Base-by-base conservation (phyloP, 331 rosid genomes). In the Acacia concinna region DNA sequence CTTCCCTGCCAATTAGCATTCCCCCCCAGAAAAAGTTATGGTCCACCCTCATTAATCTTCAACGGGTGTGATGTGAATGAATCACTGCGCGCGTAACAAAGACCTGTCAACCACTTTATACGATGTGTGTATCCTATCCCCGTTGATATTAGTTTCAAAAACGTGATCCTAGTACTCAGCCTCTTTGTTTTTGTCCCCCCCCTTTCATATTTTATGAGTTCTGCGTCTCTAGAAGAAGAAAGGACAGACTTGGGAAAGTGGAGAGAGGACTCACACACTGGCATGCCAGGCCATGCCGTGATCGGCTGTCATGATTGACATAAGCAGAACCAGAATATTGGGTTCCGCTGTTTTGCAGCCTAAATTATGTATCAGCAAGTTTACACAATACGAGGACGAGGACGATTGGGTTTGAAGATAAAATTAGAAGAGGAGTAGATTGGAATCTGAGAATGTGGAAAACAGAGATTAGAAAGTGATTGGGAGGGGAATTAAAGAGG, bases 401-500 rank as follows among this genome's bases (percentile, higher is more conserved):
- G 34, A 23, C 44, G 68, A 47, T 83, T 83, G 49, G 54, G 41
- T 75, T 57, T 49, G 72, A 54, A 37, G 63, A 37, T 63, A 78
- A 44, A 43, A 85, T 60, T 5, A 38, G 7, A 23, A 68, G 73
- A 14, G 35, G 7, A 8, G n/a, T n/a, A n/a, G 43, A 18, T 32
- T 64, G 44, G 51, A 14, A 14, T 1, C 3, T 49, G 49, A 43
- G 49, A 9, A 1, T 47, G 13, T 27, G 56, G 56, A 41, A 56
- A 5, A 4, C 6, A 66, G 69, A 68, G 80, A 73, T 47, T 47
- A 37, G 25, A 83, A 60, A 76, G 81, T 65, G 83, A 64, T 30
- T 38, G 41, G 77, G 60, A 64, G 11, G 66, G 80, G 82, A 74
- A 75, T 51, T 60, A 78, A 80, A 79, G 85, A 78, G 83, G 4